These are phyloP conservation scores for Daldinia loculata DNA, from an alignment of 495 filamentous ascomycete genomes.

Conservation along the genomic window DNA sequence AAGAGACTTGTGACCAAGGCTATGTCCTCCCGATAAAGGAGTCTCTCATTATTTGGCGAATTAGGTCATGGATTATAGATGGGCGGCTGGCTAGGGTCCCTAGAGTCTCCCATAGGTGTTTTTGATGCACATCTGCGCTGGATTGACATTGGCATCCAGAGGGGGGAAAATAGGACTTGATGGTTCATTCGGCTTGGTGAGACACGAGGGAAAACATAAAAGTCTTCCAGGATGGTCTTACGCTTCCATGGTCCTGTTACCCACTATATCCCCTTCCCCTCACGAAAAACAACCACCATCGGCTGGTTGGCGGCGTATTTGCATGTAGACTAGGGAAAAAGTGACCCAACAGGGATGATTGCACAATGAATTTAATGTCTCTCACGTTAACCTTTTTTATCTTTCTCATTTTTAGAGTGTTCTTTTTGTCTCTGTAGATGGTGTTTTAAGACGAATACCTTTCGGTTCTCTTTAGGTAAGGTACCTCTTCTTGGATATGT, in stretches of 20 bases:
- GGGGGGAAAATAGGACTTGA: constrained; percentile 41
- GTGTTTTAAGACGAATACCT: neutral
- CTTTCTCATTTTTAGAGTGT: neutral
- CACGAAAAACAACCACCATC: constrained; percentile 44
- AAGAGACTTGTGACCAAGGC: constrained; percentile 99
- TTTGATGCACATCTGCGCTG: constrained; percentile 31
- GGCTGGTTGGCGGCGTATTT: constrained; percentile 51
- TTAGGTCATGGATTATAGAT: constrained; percentile 46
- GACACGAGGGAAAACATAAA: constrained; percentile 43
- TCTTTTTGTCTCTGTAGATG: neutral
- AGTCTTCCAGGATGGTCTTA: constrained; percentile 51
- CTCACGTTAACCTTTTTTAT: constrained; percentile 13
- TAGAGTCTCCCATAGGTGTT: constrained; percentile 33
- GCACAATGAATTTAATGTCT: constrained; percentile 41
- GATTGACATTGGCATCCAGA: constrained; percentile 44
- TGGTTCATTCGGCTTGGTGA: constrained; percentile 36
- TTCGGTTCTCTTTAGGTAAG: neutral
- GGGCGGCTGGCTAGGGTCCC: constrained; percentile 45
- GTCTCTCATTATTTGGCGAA: constrained; percentile 41
- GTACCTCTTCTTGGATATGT: neutral
- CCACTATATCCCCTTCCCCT: constrained; percentile 42
- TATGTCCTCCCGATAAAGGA: constrained; percentile 82
- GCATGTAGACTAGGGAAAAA: constrained; percentile 59
- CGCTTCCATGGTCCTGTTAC: constrained; percentile 47
- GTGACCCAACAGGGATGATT: constrained; percentile 37